phyloP scores from a whole-genome alignment of 2,329 filamentous ascomycete species.

The Epichloe baconii region DNA sequence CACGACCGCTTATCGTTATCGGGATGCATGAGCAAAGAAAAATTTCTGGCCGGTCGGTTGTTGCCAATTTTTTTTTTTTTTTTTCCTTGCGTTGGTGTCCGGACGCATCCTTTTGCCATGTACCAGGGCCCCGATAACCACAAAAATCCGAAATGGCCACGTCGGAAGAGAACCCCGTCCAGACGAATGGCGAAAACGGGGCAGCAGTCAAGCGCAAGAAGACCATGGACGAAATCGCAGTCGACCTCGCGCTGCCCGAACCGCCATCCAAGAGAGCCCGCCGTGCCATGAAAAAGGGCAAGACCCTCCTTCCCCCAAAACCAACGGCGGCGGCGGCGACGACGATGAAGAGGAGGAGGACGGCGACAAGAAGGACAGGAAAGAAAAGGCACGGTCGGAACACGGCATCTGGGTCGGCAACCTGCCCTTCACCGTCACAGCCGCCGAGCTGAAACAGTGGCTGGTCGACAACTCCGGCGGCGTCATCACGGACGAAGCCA shows the following conservation, averaged over 20 bases:
- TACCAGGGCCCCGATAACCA: background rate
- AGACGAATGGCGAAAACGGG: constrained; percentile 6
- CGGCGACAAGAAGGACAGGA: constrained; percentile 25
- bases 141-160: constrained; percentile 5
- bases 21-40: background rate
- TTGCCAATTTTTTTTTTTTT: background rate
- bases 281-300: constrained; percentile 78
- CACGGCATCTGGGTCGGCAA: constrained; percentile 96
- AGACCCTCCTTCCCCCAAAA: constrained; percentile 40
- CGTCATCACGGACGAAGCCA: constrained; percentile 51
- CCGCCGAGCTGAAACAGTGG: constrained; percentile 64
- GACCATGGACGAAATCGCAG: constrained; percentile 63
- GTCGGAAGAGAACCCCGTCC: constrained; percentile 4
- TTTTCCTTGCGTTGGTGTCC: too few relatives aligned
- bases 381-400: constrained; percentile 51
- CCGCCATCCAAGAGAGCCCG: constrained; percentile 90
- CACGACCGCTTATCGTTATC: background rate
- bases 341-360: constrained; percentile 20
- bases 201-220: constrained; percentile 55
- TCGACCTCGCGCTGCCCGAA: constrained; percentile 80
- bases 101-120: background rate
- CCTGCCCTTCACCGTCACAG: constrained; percentile 69
- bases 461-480: constrained; percentile 60
- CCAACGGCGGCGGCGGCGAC: constrained; percentile 24
- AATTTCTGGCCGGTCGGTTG: background rate